phyloP scores from a whole-genome alignment of 2,329 filamentous ascomycete genomes.

The Fusarium austroafricanum region DNA sequence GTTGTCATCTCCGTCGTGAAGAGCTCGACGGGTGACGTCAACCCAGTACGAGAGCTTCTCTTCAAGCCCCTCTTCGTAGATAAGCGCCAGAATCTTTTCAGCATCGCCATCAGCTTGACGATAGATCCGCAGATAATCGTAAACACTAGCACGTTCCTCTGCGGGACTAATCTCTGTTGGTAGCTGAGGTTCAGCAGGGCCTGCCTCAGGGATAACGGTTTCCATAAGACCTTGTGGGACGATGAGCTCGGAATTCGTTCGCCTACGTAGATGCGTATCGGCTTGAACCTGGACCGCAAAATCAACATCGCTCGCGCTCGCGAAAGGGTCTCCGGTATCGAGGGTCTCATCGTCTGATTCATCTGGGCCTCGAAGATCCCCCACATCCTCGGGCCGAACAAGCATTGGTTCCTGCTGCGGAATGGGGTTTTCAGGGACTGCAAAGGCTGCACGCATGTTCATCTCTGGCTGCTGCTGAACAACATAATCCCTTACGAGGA shows the following conservation, averaged over 20 bases:
- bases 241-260: slow-evolving; percentile 26
- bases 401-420: slow-evolving; percentile 42
- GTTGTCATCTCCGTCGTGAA: slow-evolving; percentile 23
- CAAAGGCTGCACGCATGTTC: slow-evolving; percentile 79
- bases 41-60: slow-evolving; percentile 71
- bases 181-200: slow-evolving; percentile 10
- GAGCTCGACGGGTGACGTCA: slow-evolving; percentile 58
- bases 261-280: slow-evolving; percentile 25
- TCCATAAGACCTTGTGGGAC: slow-evolving; percentile 24
- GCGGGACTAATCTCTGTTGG: slow-evolving; percentile 1
- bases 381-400: slow-evolving; percentile 41
- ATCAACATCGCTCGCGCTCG: slow-evolving; percentile 22
- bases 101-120: slow-evolving; percentile 70
- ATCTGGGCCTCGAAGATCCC: slow-evolving; percentile 37
- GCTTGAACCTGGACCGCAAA: slow-evolving; percentile 21
- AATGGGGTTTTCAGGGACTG: slow-evolving; percentile 54
- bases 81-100: slow-evolving; percentile 68
- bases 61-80: slow-evolving; percentile 69
- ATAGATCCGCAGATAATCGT: slow-evolving; percentile 64
- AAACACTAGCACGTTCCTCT: slow-evolving; percentile 44
- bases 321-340: slow-evolving; percentile 43
- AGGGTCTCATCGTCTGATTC: slow-evolving; percentile 50
- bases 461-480: slow-evolving; percentile 96
- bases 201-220: slow-evolving; percentile 1
- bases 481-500: slow-evolving; percentile 96